Base-by-base conservation (phyloP, 768 basidiomycete species). In the Crassisporium funariophilum region DNA sequence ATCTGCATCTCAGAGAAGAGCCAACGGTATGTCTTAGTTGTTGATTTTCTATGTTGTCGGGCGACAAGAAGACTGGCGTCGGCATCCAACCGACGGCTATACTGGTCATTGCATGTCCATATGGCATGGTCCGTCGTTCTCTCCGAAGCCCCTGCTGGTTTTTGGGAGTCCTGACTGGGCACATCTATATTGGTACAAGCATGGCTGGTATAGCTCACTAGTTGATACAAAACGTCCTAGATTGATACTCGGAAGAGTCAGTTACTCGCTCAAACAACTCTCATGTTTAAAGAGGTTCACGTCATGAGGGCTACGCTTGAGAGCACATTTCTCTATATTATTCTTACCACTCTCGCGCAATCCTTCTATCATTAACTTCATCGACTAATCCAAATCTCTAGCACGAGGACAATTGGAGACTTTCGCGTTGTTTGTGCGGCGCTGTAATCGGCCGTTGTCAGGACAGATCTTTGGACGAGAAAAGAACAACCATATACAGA, bases 151-250 rank as follows among this genome's bases (percentile, higher is more conserved):
- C 81, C 62, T 16, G 76, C 57, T 65, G 83, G 83, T 83, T 86
- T 81, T 65, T 56, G 50, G 54, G 55, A 27, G 38, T 38, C 40
- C 31, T 41, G 55, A 45, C 40, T 15, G 36, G 52, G 41, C 38
- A 31, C 47, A 49, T 34, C 50, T 35, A 49, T 54, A 10, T 31
- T 39, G 41, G 53, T 58, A 49, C 52, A 47, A 52, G 41, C 56
- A 56, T 47, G 62, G 58, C 59, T 52, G 51, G 50, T 48, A 38
- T 58, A 53, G 39, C 45, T 69, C 70, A 78, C 74, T 77, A 89
- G 88, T 87, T 84, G 95, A 98, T 98, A 95, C 93, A 86, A 88
- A 70, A 54, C 78, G 88, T 91, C 95, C 95, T 63, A 97, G 59
- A 95, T 71, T 36, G 46, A 71, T 55, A 44, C 31, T 52, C 43